Evolutionary conservation across 2,329 filamentous ascomycete genomes (phyloP).

Genomic region (Coniochaeta sp.): DNA sequence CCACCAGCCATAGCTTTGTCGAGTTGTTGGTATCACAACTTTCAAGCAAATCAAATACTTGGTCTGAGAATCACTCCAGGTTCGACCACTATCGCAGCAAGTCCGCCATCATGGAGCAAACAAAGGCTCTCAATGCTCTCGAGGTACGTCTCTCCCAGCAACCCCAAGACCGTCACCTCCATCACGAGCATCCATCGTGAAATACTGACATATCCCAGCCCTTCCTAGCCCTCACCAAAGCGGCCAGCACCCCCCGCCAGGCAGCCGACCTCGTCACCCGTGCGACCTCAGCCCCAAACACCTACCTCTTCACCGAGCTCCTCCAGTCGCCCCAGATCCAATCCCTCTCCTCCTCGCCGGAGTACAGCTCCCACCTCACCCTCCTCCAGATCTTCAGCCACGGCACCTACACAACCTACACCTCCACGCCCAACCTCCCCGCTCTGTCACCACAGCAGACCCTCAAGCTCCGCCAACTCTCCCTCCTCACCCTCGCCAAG

Average conservation of each 20-base stretch:
- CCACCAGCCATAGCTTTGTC: not conserved
- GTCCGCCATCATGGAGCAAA: conserved; percentile 59
- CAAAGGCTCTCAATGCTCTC: conserved; percentile 56
- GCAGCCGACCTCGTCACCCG: conserved; percentile 79
- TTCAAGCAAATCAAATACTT: not conserved
- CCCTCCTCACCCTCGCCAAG: conserved; percentile 72
- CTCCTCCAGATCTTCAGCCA: conserved; percentile 87
- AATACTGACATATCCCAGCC: conserved; percentile 51
- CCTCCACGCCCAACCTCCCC: conserved; percentile 48
- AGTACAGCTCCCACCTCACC: conserved; percentile 57
- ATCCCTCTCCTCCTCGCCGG: conserved; percentile 48
- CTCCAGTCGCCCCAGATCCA: conserved; percentile 75
- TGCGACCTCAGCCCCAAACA: conserved; percentile 83
- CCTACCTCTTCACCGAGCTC: conserved; percentile 92
- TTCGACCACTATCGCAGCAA: not conserved
- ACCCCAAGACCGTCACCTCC: not conserved
- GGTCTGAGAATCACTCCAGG: too few species aligned
- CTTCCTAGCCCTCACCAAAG: conserved; percentile 84
- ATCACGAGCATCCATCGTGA: not conserved
- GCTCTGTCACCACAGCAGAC: conserved; percentile 63
- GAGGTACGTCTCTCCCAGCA: conserved; percentile 47
- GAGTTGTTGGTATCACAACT: not conserved
- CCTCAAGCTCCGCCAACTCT: conserved; percentile 84
- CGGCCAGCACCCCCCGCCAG: conserved; percentile 74
- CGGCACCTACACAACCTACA: conserved; percentile 79